Evolutionary conservation across 2,329 filamentous ascomycete genomes (phyloP), one percentile per base, ranked within the genome.

Genomic region (Pseudonectria buxi): DNA sequence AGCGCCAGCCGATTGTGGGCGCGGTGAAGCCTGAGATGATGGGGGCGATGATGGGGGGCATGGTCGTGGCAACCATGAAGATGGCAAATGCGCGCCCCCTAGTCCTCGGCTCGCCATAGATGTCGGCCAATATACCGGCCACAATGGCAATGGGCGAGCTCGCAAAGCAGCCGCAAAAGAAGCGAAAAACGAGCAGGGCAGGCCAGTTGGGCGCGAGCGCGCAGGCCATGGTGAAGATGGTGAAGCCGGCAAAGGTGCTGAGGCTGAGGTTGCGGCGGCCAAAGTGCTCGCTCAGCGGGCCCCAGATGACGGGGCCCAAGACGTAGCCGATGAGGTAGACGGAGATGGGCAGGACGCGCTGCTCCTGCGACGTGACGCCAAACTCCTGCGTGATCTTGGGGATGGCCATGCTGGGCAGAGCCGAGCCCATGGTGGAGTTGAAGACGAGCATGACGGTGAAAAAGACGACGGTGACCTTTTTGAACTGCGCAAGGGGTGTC

Each of bases 391-490:
- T 62, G 30, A 84, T 80, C 33, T 67, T 71, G 3, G 71, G 66
- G 3, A 78, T 68, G 11, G 76, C 76, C 55, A 81, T 81, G 36
- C 76, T 76, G 2, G 81, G 77, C 5, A 86, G 64, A 0, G 78
- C 68, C 28, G 74, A 81, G 2, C 74, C 75, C 59, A 85, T 74
- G 9, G 81, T 84, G 16, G 72, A 78, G 55, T 86, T 86, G 53
- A 83, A 65, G 28, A 84, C 78, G 35, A 72, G 67, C 43, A 72
- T 54, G 59, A 78, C 75, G 2, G 71, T 70, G 1, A 73, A 66
- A 16, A 74, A 50, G 3, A 81, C 51, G 6, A 83, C 67, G 26
- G 64, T 59, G 2, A 59, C 44, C 51, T 83, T 84, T 47, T 68
- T 75, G 32, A 47, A 46, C 70, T 78, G 43, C n/a, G 10, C 28